Evolutionary conservation across 345 rosid species (phyloP).

Genomic region (Eucalyptus shirleyi): DNA sequence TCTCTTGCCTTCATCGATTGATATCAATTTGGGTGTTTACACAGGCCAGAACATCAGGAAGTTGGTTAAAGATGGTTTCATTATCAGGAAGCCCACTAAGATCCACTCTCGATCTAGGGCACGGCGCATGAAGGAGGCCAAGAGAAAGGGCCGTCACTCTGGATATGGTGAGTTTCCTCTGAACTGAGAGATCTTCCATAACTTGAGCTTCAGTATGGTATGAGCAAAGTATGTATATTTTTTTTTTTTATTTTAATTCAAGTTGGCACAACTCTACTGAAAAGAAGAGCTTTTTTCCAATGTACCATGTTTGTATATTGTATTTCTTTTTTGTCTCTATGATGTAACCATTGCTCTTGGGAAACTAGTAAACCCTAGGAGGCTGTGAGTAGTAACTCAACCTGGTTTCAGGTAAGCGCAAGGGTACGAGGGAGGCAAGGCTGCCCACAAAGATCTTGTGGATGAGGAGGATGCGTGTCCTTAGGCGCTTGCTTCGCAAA

Average conservation of each 20-base stretch:
- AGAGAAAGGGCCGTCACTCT: constrained; percentile 93
- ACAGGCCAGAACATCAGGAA: constrained; percentile 93
- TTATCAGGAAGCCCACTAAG: constrained; percentile 95
- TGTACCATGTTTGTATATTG: background rate
- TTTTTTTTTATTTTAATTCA: background rate
- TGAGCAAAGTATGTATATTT: background rate
- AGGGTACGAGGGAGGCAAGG: constrained; percentile 48
- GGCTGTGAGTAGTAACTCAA: background rate
- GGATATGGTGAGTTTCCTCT: constrained; percentile 53
- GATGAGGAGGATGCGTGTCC: constrained; percentile 73
- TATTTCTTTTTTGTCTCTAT: background rate
- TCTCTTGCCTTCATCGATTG: background rate
- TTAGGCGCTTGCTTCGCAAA: constrained; percentile 43
- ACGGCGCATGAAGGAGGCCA: constrained; percentile 74
- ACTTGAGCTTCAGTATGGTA: background rate
- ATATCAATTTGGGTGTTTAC: background rate
- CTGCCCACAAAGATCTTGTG: constrained; percentile 39
- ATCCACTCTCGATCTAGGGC: constrained; percentile 95
- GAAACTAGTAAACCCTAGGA: background rate
- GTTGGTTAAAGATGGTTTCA: constrained; percentile 92
- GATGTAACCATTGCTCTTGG: background rate
- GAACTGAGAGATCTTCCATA: background rate
- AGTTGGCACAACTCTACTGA: background rate
- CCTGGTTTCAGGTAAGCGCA: constrained; percentile 29
- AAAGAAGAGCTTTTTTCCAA: background rate